Evolutionary conservation across 1,139 yeast genomes (phyloP).

Genomic region (Candida glucosophila): DNA sequence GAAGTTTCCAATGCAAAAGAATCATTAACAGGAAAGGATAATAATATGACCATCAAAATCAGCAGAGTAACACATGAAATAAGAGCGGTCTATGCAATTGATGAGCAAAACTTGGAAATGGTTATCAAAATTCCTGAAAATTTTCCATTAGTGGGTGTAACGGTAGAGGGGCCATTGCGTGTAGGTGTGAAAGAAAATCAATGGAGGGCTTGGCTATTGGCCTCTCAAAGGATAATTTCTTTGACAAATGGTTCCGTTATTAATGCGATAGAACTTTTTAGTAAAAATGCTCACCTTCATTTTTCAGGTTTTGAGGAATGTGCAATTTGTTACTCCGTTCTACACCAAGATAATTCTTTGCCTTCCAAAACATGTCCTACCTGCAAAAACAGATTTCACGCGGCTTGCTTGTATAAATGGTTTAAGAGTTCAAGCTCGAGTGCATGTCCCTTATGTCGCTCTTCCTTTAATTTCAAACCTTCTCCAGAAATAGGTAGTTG

Average conservation of each 20-base stretch:
- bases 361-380: constrained; percentile 86
- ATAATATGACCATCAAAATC: constrained; percentile 49
- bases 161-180: constrained; percentile 69
- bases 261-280: constrained; percentile 76
- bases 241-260: constrained; percentile 71
- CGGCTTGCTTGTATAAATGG: constrained; percentile 97
- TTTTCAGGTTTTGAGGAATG: constrained; percentile 94
- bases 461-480: constrained; percentile 65
- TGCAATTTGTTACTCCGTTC: constrained; percentile 87
- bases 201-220: constrained; percentile 94
- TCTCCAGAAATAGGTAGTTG: too few relatives aligned
- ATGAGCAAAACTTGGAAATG: constrained; percentile 83
- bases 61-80: constrained; percentile 61
- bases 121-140: constrained; percentile 60
- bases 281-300: constrained; percentile 71
- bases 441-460: constrained; percentile 91
- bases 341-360: constrained; percentile 83
- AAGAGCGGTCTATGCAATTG: constrained; percentile 67
- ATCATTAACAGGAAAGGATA: constrained; percentile 36
- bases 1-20: constrained; percentile 37
- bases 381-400: constrained; percentile 89
- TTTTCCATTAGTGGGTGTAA: constrained; percentile 68
- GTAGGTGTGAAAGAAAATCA: constrained; percentile 87
- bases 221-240: constrained; percentile 74
- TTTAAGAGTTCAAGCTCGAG: constrained; percentile 87